Evolutionary conservation across 257 asterid species (phyloP), one percentile per base, ranked within the genome.

Genomic region (Echium plantagineum): DNA sequence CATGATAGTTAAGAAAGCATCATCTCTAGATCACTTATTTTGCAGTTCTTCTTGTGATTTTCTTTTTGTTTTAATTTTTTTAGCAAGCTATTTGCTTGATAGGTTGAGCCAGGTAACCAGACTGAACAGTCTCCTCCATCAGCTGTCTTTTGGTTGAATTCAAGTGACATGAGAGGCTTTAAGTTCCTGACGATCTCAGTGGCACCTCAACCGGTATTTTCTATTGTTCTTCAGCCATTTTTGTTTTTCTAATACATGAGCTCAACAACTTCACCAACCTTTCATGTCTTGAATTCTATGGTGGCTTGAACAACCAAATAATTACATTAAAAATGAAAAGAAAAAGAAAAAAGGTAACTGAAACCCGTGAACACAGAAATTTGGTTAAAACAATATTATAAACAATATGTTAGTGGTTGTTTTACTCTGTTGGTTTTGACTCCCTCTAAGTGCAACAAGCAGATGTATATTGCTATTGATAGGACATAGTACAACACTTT

Each of bases 101-200:
- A 91, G 99, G 75, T 78, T 74, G 99, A 93, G 76, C 99, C 99
- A 62, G 99, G 99, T 57, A 83, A 95, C 74, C 99, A 89, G 70
- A 89, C 97, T 64, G 97, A 89, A 77, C 99, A 93, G 78, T 87
- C 99, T 62, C 88, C 99, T 73, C 97, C 97, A 69, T 89, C 97
- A 63, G 84, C 95, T 71, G 77, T 86, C 62, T 81, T 93, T 72
- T 93, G 97, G 99, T 77, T 93, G 89, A 81, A 78, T 62, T 89
- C 97, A 42, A 70, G 58, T 68, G 94, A 84, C 68, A 78, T 93
- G 90, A 84, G 58, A 67, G 96, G 96, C 68, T 93, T 78, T 79
- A 84, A 83, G 68, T 93, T 81, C 77, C 71, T 93, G 72, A 93
- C 99, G 56, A 75, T 93, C 72, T 93, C 99, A 67, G 97, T 93